Base-by-base conservation (phyloP, 129 eudicot species). In the Logfia minima region DNA sequence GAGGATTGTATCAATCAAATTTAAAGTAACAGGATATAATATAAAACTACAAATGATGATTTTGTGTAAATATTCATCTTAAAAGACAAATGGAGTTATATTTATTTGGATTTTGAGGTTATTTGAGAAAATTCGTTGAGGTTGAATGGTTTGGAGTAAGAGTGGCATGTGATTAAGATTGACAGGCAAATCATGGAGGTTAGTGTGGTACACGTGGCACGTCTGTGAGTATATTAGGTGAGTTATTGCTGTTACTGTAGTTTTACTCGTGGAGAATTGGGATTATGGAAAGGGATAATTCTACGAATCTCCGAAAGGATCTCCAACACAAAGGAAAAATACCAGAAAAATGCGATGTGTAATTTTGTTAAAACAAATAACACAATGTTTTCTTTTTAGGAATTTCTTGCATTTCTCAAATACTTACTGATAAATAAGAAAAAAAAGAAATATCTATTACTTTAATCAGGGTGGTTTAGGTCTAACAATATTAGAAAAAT, bases 231-330 rank as follows among this genome's bases (percentile, higher is more conserved):
- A 80, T 37, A 17, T 66, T 64, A 34, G 66, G 68, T 37, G 60
- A 24, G 51, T 6, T 43, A 34, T 70, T 48, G 22, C 21, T 65
- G 77, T 80, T 26, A 21, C 6, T 1, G 18, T 76, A 84, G 77
- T 72, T 60, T 48, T 34, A 56, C 60, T 51, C 66, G 11, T 68
- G 6, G 80, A 73, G 76, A 74, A 61, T 28, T 43, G 75, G 53
- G 59, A 83, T 45, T 41, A 7, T 37, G 24, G 66, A 45, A 79
- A 64, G 32, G 88, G 80, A 86, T 80, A 87, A 89, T 84, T 69
- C 90, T 53, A 32, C 85, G 93, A 84, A 89, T 89, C 94, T 82
- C 56, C 85, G 77, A 26, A 35, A 39, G 85, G 26, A 83, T 75
- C 87, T 80, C 75, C 78, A 66, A 56, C 66, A 23, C 2, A 66